Evolutionary conservation across 345 rosid genomes (phyloP).

Genomic region (Eucalyptus decipiens): DNA sequence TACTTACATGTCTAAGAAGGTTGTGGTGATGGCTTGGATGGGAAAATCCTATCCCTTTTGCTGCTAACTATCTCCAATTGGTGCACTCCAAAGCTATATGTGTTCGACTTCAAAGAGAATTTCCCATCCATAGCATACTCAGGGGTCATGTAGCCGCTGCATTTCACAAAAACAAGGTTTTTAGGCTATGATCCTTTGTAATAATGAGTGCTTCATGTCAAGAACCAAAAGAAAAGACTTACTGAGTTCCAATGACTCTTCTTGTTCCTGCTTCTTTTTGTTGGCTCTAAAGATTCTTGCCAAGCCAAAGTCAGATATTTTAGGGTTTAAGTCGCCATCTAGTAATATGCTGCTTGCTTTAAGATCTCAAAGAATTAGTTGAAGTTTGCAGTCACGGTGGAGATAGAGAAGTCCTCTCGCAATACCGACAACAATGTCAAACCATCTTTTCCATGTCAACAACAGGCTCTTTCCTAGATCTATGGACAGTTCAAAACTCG

Average conservation of each 20-base stretch:
- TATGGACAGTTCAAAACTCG: not conserved
- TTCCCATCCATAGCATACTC: conserved; percentile 21
- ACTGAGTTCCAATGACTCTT: conserved; percentile 35
- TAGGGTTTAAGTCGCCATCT: conserved; percentile 33
- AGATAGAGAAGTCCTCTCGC: conserved; percentile 53
- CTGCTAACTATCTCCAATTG: conserved; percentile 36
- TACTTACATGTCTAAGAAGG: conserved; percentile 7
- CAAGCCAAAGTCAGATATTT: conserved; percentile 43
- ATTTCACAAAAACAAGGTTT: not conserved
- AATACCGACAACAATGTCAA: conserved; percentile 23
- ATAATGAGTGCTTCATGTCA: not conserved
- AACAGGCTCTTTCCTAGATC: not conserved
- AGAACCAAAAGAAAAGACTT: not conserved
- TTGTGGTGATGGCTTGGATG: conserved; percentile 1
- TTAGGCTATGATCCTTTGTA: not conserved
- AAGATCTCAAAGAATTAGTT: conserved; percentile 42
- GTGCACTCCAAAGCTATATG: conserved; percentile 34
- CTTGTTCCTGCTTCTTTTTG: conserved; percentile 25
- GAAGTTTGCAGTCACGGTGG: conserved; percentile 29
- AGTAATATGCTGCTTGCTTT: conserved; percentile 38
- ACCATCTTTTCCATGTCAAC: conserved; percentile 15
- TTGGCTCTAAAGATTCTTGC: conserved; percentile 34
- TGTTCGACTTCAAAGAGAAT: conserved; percentile 32
- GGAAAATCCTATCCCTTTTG: conserved; percentile 28
- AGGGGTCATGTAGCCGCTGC: not conserved